phyloP scores from a whole-genome alignment of 352 stramenopile genomes.

The Phytophthora lateralis region DNA sequence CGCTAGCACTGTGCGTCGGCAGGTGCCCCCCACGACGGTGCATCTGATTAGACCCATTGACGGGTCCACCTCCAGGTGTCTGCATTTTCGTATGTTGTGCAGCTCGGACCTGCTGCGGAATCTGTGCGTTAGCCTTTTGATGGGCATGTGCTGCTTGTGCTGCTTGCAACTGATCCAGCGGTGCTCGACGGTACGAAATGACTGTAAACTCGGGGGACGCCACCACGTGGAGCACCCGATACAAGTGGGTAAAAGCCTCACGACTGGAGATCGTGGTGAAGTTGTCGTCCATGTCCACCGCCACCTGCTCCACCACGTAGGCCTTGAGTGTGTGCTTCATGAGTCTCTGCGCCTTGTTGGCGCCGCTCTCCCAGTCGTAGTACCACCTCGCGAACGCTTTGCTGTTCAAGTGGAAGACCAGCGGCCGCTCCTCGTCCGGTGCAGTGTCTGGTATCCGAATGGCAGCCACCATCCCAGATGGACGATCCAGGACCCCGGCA shows the following conservation, averaged over 20 bases:
- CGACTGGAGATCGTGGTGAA: conserved; percentile 28
- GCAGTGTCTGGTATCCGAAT: conserved; percentile 11
- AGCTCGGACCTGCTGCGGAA: conserved; percentile 5
- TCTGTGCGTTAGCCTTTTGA: conserved; percentile 7
- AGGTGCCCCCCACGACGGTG: background rate
- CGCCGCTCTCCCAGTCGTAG: conserved; percentile 77
- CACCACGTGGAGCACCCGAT: conserved; percentile 54
- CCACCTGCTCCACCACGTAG: conserved; percentile 55
- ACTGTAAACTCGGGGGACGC: conserved; percentile 69
- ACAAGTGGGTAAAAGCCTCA: conserved; percentile 35
- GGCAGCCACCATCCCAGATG: conserved; percentile 32
- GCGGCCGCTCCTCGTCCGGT: conserved; percentile 23
- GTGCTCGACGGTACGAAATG: conserved; percentile 73
- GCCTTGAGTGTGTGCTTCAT: conserved; percentile 71
- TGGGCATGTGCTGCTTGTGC: conserved; percentile 15
- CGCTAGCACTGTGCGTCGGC: conserved; percentile 5
- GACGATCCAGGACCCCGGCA: conserved; percentile 37
- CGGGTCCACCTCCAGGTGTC: background rate
- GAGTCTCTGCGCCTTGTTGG: conserved; percentile 71
- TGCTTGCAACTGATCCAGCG: conserved; percentile 30
- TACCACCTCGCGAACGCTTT: conserved; percentile 62
- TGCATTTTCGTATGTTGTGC: background rate
- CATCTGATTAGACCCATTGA: background rate
- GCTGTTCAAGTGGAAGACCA: conserved; percentile 63
- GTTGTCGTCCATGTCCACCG: conserved; percentile 43